Evolutionary conservation across 2,329 filamentous ascomycete species (phyloP), one percentile per base, ranked within the genome.

Genomic region (Lasiodiplodia theobromae): DNA sequence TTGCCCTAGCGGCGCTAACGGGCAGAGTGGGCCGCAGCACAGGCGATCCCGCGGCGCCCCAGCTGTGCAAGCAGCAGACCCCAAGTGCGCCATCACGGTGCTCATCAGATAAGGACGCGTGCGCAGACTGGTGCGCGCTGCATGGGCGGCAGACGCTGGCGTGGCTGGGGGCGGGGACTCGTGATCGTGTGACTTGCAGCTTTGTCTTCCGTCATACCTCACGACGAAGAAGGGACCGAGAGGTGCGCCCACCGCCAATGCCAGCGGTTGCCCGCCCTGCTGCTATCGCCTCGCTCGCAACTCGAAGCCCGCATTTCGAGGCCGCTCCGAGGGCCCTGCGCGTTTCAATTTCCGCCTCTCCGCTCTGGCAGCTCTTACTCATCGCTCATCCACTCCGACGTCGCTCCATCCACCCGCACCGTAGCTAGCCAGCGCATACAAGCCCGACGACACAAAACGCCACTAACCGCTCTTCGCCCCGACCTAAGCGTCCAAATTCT

Each of bases 141-240:
- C 57, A 62, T 38, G 21, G 60, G 23, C 34, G 21, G 28, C 28
- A 28, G 28, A 28, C 1, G 28, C 6, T 2, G 3, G 21, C 31
- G 65, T 44, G 40, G 53, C 54, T n/a, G 23, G 8, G 23, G 8
- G 65, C 51, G 40, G 65, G 28, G 38, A 23, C 47, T 10, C n/a
- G 25, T 52, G 53, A 67, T 67, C 65, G 65, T 67, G 65, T 67
- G 65, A 60, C 65, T 52, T 51, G 40, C 53, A 25, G 25, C 60
- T 64, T 52, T 64, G 60, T 64, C 60, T 64, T n/a, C 60, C 60
- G 60, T 64, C 60, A 64, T 64, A 64, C 23, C 28, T 47, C 18
- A 16, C 58, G 23, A 23, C 6, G 31, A 7, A 34, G 31, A 34
- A 34, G 18, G 28, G 31, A 34, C 56, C 37, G 4, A 21, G 11